Percentiles rank a stretch among this genome's conserved stretches.
Evolutionary conservation across 2,329 filamentous ascomycete species (phyloP).

Genomic region (Cladophialophora yegresii): DNA sequence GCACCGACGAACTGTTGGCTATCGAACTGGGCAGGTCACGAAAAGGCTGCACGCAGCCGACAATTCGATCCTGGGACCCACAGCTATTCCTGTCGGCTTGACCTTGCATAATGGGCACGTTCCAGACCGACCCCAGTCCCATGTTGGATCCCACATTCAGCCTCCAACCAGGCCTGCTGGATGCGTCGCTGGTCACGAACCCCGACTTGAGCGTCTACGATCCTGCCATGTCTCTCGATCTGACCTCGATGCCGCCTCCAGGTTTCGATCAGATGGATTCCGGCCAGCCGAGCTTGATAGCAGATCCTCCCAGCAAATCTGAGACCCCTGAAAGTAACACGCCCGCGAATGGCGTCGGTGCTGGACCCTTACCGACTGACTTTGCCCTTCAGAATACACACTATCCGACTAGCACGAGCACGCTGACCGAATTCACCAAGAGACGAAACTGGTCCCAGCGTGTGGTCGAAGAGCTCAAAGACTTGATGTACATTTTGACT

Average conservation of each 20-base stretch:
- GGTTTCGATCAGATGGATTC: slow-evolving; percentile 23
- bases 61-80: slow-evolving; percentile 19
- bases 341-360: slow-evolving; percentile 51
- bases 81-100: neutral
- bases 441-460: slow-evolving; percentile 80
- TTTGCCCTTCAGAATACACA: slow-evolving; percentile 52
- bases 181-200: slow-evolving; percentile 42
- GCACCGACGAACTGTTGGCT: slow-evolving; percentile 5
- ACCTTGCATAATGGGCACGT: slow-evolving; percentile 23
- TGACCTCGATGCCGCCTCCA: slow-evolving; percentile 30
- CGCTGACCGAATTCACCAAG: slow-evolving; percentile 66
- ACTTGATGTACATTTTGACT: slow-evolving; percentile 84
- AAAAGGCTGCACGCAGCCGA: neutral
- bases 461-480: slow-evolving; percentile 84
- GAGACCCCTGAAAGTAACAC: slow-evolving; percentile 22
- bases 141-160: slow-evolving; percentile 30
- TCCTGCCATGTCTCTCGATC: slow-evolving; percentile 51
- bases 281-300: slow-evolving; percentile 22
- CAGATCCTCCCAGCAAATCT: slow-evolving; percentile 23
- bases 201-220: slow-evolving; percentile 51
- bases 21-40: slow-evolving; percentile 3
- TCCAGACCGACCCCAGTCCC: slow-evolving; percentile 22
- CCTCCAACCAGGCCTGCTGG: slow-evolving; percentile 32
- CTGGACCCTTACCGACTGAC: slow-evolving; percentile 58
- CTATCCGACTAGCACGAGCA: slow-evolving; percentile 56